These are phyloP conservation scores for Leccinum barrowsii DNA, from an alignment of 768 basidiomycete genomes.

Conservation along the genomic window DNA sequence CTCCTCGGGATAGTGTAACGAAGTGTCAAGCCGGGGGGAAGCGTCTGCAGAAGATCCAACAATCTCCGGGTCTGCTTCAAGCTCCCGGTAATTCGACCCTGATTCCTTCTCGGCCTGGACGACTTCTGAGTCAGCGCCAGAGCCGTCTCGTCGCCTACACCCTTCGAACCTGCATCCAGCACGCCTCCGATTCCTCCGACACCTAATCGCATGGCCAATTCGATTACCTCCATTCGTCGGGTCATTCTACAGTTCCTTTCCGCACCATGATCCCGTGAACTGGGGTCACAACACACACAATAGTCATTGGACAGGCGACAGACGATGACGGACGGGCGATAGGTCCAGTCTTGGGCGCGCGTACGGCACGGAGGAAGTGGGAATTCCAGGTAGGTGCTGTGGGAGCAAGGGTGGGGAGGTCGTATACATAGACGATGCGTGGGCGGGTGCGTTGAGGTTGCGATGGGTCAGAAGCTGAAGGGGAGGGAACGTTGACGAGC, in stretches of 20 bases:
- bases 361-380: conserved; percentile 71
- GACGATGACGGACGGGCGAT: conserved; percentile 58
- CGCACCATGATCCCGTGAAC: conserved; percentile 45
- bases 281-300: conserved; percentile 80
- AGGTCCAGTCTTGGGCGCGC: conserved; percentile 65
- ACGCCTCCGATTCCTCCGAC: conserved; percentile 71
- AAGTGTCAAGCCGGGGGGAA: conserved; percentile 2
- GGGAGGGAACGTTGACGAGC: conserved; percentile 63
- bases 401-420: conserved; percentile 71
- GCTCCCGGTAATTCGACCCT: conserved; percentile 8
- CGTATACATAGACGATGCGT: conserved; percentile 80
- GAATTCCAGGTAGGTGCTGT: conserved; percentile 80
- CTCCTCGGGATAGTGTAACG: conserved; percentile 18
- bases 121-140: background rate
- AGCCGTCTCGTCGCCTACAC: background rate
- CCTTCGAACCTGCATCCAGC: conserved; percentile 35
- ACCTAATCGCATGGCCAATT: conserved; percentile 80
- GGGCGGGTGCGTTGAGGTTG: conserved; percentile 39
- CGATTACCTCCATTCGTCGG: conserved; percentile 73
- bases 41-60: conserved; percentile 14
- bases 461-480: conserved; percentile 25
- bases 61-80: conserved; percentile 18
- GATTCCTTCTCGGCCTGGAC: conserved; percentile 5
- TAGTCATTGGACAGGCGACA: conserved; percentile 66
- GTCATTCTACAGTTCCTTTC: conserved; percentile 58